A percentile compares a stretch with the other conserved stretches of the same genome.
Evolutionary conservation across 1,284 basidiomycete genomes (phyloP).

Genomic region (Coriolopsis trogii): DNA sequence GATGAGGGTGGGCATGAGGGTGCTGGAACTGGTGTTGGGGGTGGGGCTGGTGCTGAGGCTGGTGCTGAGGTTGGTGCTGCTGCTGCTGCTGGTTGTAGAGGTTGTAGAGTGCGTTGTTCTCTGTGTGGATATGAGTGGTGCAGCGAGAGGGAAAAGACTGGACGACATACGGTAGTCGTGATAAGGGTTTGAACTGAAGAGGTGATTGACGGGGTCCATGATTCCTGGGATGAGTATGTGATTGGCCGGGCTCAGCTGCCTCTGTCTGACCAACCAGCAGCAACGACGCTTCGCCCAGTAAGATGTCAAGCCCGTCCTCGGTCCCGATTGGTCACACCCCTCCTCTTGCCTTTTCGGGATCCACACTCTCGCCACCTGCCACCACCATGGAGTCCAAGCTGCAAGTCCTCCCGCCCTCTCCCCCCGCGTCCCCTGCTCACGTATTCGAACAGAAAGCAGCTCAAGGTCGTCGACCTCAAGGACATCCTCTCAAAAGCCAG

Average conservation of each 20-base stretch:
- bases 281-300: slow-evolving; percentile 24
- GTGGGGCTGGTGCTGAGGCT: slow-evolving; percentile 18
- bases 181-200: slow-evolving; percentile 61
- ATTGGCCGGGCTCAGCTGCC: slow-evolving; percentile 26
- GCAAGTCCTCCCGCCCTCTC: slow-evolving; percentile 30
- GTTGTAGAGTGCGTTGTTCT: slow-evolving; percentile 19
- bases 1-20: slow-evolving; percentile 23
- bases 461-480: slow-evolving; percentile 75
- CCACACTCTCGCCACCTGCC: slow-evolving; percentile 18
- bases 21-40: slow-evolving; percentile 16
- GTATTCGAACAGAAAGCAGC: slow-evolving; percentile 46
- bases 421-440: slow-evolving; percentile 12
- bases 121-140: slow-evolving; percentile 7
- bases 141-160: not conserved
- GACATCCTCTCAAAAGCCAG: slow-evolving; percentile 58
- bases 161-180: slow-evolving; percentile 44
- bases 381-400: slow-evolving; percentile 54
- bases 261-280: slow-evolving; percentile 24
- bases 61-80: slow-evolving; percentile 27
- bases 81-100: slow-evolving; percentile 34
- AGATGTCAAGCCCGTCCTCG: slow-evolving; percentile 15
- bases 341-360: slow-evolving; percentile 25
- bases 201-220: slow-evolving; percentile 66
- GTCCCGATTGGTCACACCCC: slow-evolving; percentile 24
- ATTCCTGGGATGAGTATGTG: slow-evolving; percentile 42